Base-by-base conservation (phyloP, 2,329 filamentous ascomycete species). In the Diatrype stigma region DNA sequence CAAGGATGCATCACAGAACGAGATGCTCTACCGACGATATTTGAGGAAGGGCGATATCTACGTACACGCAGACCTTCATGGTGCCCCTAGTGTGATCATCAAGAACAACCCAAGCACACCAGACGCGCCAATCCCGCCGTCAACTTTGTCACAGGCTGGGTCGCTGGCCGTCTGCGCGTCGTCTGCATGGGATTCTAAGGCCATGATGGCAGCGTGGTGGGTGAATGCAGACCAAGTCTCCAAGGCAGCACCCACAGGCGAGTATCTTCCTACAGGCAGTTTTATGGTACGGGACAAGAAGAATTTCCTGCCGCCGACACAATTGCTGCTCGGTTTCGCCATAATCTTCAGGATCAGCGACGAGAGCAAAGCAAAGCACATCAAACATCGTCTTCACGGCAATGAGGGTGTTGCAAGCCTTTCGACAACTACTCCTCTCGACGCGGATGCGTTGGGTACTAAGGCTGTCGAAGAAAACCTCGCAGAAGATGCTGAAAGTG, bases 161-260 rank as follows among this genome's bases (percentile, higher is more conserved):
- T 86, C 86, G 42, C 73, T 96, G 28, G 85, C 87, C 0, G 88
- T 99, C 5, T 90, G 89, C 55, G 88, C 89, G 8, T 96, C 91
- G 1, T 86, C 78, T 51, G 94, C 93, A 0, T 99, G 94, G 94
- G 94, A 97, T 54, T 93, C 89, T 1, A 99, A 99, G 69, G 93
- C 93, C 8, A 84, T 90, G 16, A 96, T 97, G 89, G 87, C 89
- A 17, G 92, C 93, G 8, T 99, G 90, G 87, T 99, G 94, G 94
- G 93, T 95, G 0, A 85, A 86, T 55, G 87, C 89, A 2, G 86
- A 93, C 49, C 92, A 97, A 67, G 90, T 99, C 0, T 90, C 89
- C 10, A 97, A 97, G 71, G 89, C 84, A 32, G 86, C 87, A 0
- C 78, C 85, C 1, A 84, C 81, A 0, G 93, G 93, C 22, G 92